Evolutionary conservation across 2,329 filamentous ascomycete species (phyloP).

Genomic region (Dendrostoma leiphaemia): DNA sequence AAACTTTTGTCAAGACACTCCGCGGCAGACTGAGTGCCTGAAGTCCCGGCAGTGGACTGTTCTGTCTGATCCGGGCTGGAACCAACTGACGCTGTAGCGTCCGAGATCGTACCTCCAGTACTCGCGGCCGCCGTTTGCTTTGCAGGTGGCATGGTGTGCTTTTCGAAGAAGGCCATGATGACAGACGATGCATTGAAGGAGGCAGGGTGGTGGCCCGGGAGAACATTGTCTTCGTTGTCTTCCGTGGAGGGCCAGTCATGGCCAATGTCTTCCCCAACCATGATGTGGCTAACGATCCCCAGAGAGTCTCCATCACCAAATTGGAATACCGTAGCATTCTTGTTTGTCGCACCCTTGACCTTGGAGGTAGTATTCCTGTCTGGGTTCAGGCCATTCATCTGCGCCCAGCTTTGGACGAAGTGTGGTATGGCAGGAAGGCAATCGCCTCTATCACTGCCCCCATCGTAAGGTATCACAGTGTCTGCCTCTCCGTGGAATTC

Average conservation of each 20-base stretch:
- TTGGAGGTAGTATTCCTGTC: background rate
- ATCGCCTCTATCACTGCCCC: conserved; percentile 37
- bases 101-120: too few relatives aligned
- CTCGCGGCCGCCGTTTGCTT: too few relatives aligned
- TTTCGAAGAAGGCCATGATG: conserved; percentile 13
- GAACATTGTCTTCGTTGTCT: conserved; percentile 15
- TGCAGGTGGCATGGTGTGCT: conserved; percentile 6
- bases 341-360: background rate
- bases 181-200: conserved; percentile 17
- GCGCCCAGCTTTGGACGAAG: conserved; percentile 37
- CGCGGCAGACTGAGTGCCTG: too few relatives aligned
- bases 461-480: conserved; percentile 41
- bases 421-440: conserved; percentile 41
- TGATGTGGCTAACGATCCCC: conserved; percentile 30
- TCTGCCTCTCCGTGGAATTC: conserved; percentile 50
- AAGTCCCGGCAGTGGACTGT: too few relatives aligned
- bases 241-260: conserved; percentile 19
- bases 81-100: too few relatives aligned
- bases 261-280: conserved; percentile 28
- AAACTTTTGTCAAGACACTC: too few relatives aligned
- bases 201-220: conserved; percentile 14
- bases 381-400: conserved; percentile 25
- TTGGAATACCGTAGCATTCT: background rate
- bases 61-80: too few relatives aligned
- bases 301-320: conserved; percentile 19